Evolutionary conservation across 768 basidiomycete species (phyloP).

Genomic region (Boletus tomentosulus): DNA sequence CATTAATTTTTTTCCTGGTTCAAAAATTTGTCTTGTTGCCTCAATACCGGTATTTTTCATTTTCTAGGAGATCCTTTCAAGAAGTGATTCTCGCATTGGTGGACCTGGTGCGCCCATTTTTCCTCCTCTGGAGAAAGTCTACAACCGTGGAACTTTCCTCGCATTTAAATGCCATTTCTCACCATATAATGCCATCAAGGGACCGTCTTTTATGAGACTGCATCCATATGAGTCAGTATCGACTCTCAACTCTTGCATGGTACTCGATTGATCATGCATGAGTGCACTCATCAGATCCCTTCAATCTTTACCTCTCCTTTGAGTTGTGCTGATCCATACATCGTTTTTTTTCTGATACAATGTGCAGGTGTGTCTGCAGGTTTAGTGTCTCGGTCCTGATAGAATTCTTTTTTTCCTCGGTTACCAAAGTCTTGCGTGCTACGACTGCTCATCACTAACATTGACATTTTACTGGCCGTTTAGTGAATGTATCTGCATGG

Average conservation of each 20-base stretch:
- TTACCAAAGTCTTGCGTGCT: neutral
- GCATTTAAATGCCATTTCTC: slow-evolving; percentile 9
- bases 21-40: neutral
- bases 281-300: neutral
- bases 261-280: neutral
- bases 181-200: neutral
- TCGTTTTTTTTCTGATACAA: neutral
- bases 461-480: neutral
- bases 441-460: neutral
- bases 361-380: slow-evolving; percentile 9
- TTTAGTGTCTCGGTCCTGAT: neutral
- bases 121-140: neutral
- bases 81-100: neutral
- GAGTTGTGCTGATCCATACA: neutral
- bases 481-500: neutral
- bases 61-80: neutral
- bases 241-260: neutral
- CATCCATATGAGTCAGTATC: neutral
- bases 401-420: neutral
- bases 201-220: neutral
- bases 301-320: neutral
- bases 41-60: neutral
- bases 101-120: neutral
- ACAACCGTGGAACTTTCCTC: neutral
- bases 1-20: too few relatives aligned